Conservation (phyloP, 306 rosid species). For the Prunus mume region DNA sequence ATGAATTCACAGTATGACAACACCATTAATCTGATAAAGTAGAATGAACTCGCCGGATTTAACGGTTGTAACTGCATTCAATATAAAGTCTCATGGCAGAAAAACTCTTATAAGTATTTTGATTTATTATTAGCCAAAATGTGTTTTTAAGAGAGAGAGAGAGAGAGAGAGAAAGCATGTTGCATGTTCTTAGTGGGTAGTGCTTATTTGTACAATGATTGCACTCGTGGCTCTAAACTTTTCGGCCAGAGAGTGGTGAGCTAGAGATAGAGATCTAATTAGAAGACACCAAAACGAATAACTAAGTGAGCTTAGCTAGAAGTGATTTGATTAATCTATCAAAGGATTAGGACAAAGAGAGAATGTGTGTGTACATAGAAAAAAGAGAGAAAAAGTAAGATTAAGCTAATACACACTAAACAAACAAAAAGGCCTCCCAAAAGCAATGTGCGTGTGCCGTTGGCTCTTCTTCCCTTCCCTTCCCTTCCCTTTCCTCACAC, state of each 20-base stretch:
- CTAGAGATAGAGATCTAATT: conserved; percentile 21
- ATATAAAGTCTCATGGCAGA: no score
- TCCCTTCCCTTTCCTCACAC: conserved; percentile 26
- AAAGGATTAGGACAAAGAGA: conserved; percentile 35
- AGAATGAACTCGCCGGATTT: no score
- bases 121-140: no score
- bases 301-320: conserved; percentile 2
- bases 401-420: conserved; percentile 34
- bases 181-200: conserved; percentile 40
- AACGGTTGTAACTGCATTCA: no score
- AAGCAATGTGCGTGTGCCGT: conserved; percentile 34
- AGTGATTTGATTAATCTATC: conserved; percentile 41
- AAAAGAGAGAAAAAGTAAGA: conserved; percentile 25
- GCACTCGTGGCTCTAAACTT: conserved; percentile 78
- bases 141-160: no score
- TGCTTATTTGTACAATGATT: conserved; percentile 72
- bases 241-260: conserved; percentile 28
- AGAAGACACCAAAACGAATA: conserved; percentile 23
- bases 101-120: no score
- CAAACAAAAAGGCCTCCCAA: conserved; percentile 25
- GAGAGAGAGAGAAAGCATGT: not conserved
- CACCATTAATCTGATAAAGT: no score
- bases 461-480: conserved; percentile 18
- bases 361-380: conserved; percentile 14
- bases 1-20: no score